Base-by-base conservation (phyloP, 1,139 yeast species). In the Saccharomyces pastorianus region DNA sequence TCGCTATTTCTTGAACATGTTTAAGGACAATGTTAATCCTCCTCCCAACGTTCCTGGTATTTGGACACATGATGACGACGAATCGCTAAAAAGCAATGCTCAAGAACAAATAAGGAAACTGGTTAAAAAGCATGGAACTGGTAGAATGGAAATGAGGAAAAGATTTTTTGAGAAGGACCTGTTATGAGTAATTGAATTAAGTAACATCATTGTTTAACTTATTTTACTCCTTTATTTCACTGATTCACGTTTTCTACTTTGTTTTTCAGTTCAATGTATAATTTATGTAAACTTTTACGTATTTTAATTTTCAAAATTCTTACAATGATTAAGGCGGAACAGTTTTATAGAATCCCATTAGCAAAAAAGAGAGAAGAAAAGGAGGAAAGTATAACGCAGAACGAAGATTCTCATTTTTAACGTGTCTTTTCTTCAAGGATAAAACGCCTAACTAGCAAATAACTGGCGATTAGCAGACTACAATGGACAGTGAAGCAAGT, bases 41-140 rank as follows among this genome's bases (percentile, higher is more conserved):
- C 77, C 80, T 54, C 61, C 65, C 52, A 67, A 76, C 53, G 73
- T 73, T 23, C 71, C 76, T 17, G 81, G 81, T 44, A 75, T 78
- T 51, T 78, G 81, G 81, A 77, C 81, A 1, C 68, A 72, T 38
- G 76, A 74, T 50, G 79, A 78, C 65, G 82, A 78, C 57, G 68
- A 63, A 17, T 63, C 67, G 58, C 56, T 73, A 50, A 68, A 65
- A 55, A 56, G 64, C 14, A 66, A 64, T 28, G 66, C 65, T 46
- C 68, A 63, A 26, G 71, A 68, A 4, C 71, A 71, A 38, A 47
- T 72, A 51, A 67, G 66, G 44, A 57, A 61, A 48, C 56, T 74
- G 53, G 63, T 62, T 20, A 67, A 65, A 55, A 65, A 73, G 53
- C 77, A 74, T 56, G 76, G 76, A 31, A 51, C 60, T 14, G 73